Evolutionary conservation across 1,284 basidiomycete species (phyloP), one percentile per base, ranked within the genome.

Genomic region (Ceratorhiza oryzae-sativae): DNA sequence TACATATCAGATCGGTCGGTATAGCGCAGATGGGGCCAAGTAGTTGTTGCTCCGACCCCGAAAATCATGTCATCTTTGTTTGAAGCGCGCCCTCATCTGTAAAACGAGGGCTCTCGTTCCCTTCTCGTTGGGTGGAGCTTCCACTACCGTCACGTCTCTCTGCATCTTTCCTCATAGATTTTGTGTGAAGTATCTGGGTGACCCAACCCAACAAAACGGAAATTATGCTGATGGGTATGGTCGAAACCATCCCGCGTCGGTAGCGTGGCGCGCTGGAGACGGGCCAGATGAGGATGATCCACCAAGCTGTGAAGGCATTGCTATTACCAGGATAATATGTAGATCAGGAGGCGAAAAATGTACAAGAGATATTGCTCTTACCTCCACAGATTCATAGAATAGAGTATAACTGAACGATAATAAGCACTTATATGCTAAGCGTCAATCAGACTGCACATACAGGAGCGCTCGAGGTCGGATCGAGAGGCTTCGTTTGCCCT

Each of bases 351-450:
- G n/a, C n/a, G n/a, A 41, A 61, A 48, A 23, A 13, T n/a, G 42
- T 23, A 10, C 1, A 8, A 20, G 2, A 60, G 12, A 25, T 18
- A 63, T 8, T 13, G 20, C 10, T 32, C 55, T 13, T 18, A 59
- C 67, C 67, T 70, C 67, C 67, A 70, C 18, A 70, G 27, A n/a
- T 70, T 70, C 67, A 70, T 70, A 1, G 67, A 70, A 25, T 70
- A 70, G 0, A 70, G 32, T 2, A 70, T 70, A 15, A 70, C 67
- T 70, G n/a, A n/a, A n/a, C n/a, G n/a, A n/a, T n/a, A n/a, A n/a
- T n/a, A n/a, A n/a, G n/a, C n/a, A n/a, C n/a, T n/a, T n/a, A n/a
- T n/a, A 9, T 4, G 39, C 6, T 23, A 25, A 1, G 9, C 0
- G 5, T 15, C 10, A 34, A 45, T 4, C n/a, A 18, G 15, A 23